Conservation (phyloP, 139 green algal genomes). For the Asterochloris sp. region DNA sequence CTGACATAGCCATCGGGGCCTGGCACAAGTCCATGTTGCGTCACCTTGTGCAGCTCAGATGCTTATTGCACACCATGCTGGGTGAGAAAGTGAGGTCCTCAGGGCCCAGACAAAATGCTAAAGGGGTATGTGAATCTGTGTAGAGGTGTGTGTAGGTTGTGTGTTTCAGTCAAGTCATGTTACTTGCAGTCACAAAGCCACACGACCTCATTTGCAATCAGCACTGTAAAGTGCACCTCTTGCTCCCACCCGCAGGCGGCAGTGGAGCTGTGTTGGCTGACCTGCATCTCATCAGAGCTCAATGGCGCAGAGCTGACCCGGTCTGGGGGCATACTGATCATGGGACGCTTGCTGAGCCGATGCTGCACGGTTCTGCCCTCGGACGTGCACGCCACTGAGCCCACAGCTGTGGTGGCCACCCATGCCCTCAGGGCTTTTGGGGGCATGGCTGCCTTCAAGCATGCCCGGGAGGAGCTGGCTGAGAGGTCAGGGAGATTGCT, state of each 20-base stretch:
- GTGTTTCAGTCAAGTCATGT: no score
- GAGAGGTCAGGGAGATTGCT: neutral
- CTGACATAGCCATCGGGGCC: no score
- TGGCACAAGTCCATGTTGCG: no score
- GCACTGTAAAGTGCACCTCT: neutral
- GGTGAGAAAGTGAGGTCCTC: no score
- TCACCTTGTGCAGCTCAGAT: no score
- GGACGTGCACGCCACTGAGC: slow-evolving; percentile 36
- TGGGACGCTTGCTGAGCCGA: slow-evolving; percentile 68
- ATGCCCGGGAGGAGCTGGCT: slow-evolving; percentile 43
- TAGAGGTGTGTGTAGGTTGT: no score
- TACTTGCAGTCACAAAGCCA: neutral
- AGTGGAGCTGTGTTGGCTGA: slow-evolving; percentile 89
- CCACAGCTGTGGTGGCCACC: slow-evolving; percentile 52
- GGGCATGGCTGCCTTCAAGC: slow-evolving; percentile 55
- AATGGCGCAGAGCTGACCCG: slow-evolving; percentile 90
- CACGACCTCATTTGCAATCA: neutral
- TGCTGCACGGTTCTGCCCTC: slow-evolving; percentile 62
- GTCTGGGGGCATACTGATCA: slow-evolving; percentile 60
- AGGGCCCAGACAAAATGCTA: no score
- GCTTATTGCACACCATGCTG: no score
- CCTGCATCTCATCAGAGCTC: slow-evolving; percentile 64
- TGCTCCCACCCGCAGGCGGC: slow-evolving; percentile 41
- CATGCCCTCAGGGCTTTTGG: slow-evolving; percentile 63
- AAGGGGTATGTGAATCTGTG: no score